phyloP scores from a whole-genome alignment of 2,329 filamentous ascomycete genomes.

The Pleomassaria siparia region DNA sequence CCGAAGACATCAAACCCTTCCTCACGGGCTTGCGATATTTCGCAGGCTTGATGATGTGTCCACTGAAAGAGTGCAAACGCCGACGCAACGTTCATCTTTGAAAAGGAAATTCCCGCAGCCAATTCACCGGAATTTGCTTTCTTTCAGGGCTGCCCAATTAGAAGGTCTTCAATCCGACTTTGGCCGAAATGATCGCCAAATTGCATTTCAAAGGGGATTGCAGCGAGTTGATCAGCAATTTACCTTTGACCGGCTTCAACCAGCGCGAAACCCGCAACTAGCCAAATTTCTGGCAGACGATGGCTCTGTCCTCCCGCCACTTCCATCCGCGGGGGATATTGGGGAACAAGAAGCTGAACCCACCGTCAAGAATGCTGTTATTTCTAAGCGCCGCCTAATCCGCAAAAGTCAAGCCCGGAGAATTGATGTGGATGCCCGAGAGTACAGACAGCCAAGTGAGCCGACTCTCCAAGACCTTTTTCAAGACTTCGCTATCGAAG shows the following conservation, averaged over 20 bases:
- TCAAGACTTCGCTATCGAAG: not conserved
- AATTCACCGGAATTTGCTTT: conserved; percentile 3
- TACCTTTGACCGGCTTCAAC: conserved; percentile 9
- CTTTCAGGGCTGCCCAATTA: conserved; percentile 44
- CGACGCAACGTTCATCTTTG: conserved; percentile 1
- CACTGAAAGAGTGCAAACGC: not conserved
- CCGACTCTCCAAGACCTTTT: conserved; percentile 27
- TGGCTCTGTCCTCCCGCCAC: conserved; percentile 20
- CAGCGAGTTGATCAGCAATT: conserved; percentile 32
- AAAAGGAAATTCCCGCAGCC: not conserved
- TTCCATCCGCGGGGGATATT: conserved; percentile 20
- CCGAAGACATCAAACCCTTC: not conserved
- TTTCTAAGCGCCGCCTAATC: conserved; percentile 23
- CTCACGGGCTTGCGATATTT: not conserved
- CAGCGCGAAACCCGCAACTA: conserved; percentile 30
- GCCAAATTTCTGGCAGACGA: conserved; percentile 37
- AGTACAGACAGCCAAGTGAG: conserved; percentile 50
- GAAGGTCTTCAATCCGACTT: conserved; percentile 47
- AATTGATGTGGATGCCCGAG: conserved; percentile 49
- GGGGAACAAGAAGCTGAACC: conserved; percentile 10
- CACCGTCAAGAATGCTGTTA: not conserved
- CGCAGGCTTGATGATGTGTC: not conserved
- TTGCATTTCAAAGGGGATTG: conserved; percentile 41
- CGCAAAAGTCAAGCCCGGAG: conserved; percentile 47
- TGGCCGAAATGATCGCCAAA: conserved; percentile 34